Percentiles rank a stretch among this genome's conserved stretches.
Conservation (phyloP, 768 basidiomycete species). For the Cyclocybe aegerita region DNA sequence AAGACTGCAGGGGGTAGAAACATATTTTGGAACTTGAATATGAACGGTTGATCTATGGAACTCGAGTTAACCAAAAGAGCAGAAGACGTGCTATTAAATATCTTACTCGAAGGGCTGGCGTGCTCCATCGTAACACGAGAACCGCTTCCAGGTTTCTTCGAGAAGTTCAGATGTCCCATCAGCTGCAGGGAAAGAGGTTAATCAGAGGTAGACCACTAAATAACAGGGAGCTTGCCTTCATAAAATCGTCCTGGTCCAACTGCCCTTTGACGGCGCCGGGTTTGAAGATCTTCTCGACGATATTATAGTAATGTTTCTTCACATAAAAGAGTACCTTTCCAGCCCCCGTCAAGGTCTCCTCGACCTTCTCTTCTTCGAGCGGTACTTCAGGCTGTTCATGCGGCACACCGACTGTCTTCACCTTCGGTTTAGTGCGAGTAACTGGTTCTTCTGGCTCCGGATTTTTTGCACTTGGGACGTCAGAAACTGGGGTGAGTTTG, state of each 20-base stretch:
- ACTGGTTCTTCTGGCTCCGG: background rate
- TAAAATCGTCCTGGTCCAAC: conserved; percentile 1
- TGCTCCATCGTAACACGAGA: too few relatives aligned
- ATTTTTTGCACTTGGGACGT: background rate
- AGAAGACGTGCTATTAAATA: too few relatives aligned
- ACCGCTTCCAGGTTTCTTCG: too few relatives aligned
- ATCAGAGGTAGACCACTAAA: too few relatives aligned
- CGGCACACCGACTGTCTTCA: background rate
- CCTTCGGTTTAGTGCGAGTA: background rate
- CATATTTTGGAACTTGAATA: too few relatives aligned
- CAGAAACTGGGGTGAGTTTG: background rate
- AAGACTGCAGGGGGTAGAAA: too few relatives aligned
- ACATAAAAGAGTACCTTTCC: background rate
- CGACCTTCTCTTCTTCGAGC: background rate
- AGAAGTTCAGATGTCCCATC: too few relatives aligned
- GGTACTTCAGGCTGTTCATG: background rate
- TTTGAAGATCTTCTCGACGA: conserved; percentile 1
- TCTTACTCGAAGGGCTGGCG: too few relatives aligned
- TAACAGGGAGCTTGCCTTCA: background rate
- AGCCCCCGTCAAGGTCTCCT: background rate
- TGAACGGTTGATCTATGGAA: too few relatives aligned
- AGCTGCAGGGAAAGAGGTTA: too few relatives aligned
- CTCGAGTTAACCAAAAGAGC: too few relatives aligned
- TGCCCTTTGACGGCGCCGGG: background rate
- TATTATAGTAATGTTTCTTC: background rate